Evolutionary conservation across 306 rosid genomes (phyloP).

Genomic region (Begonia peltatifolia): DNA sequence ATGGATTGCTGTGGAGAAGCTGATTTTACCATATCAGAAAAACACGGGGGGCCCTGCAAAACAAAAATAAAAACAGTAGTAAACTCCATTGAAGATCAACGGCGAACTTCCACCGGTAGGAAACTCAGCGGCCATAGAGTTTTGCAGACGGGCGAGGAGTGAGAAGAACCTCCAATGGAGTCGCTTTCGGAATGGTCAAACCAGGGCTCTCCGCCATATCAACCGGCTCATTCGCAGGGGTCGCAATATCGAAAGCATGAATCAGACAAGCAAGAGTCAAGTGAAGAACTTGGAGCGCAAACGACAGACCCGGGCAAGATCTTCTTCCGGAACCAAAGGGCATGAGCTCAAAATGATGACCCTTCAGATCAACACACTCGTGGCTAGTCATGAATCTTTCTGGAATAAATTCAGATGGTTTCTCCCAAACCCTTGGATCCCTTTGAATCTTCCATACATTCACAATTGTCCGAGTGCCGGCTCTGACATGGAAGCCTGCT

Average conservation of each 20-base stretch:
- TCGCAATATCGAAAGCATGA: conserved; percentile 30
- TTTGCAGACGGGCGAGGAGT: conserved; percentile 29
- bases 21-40: no score
- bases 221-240: conserved; percentile 13
- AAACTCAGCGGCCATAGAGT: conserved; percentile 10
- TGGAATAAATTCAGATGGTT: conserved; percentile 27
- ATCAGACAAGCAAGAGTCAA: conserved; percentile 34
- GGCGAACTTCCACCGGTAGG: no score
- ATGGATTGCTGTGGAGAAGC: no score
- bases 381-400: conserved; percentile 30
- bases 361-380: conserved; percentile 24
- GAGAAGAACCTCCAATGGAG: conserved; percentile 32
- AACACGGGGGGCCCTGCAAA: no score
- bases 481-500: conserved; percentile 27
- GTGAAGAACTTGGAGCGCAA: conserved; percentile 37
- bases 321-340: conserved; percentile 51
- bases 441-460: conserved; percentile 47
- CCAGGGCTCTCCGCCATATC: conserved; percentile 43
- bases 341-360: conserved; percentile 34
- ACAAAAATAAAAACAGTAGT: no score
- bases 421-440: conserved; percentile 38
- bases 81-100: no score
- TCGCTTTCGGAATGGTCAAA: conserved; percentile 32
- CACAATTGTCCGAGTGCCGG: conserved; percentile 36
- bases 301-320: conserved; percentile 37